Conservation (phyloP, 345 rosid species). For the Syzygium jambos region DNA sequence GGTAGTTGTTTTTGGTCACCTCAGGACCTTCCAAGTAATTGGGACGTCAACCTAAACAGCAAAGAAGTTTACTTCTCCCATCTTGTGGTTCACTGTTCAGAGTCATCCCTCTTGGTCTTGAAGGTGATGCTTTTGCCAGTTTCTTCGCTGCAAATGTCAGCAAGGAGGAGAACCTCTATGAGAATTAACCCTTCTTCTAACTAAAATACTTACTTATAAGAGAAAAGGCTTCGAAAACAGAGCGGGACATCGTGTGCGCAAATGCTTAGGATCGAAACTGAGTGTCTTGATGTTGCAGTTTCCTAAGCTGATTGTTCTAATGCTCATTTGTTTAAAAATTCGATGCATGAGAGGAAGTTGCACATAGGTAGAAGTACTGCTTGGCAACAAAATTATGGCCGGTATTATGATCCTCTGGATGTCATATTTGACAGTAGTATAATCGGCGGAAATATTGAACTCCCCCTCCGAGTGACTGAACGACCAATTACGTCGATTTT, state of each 20-base stretch:
- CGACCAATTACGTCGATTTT: neutral
- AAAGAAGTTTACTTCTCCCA: slow-evolving; percentile 23
- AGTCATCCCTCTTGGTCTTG: slow-evolving; percentile 32
- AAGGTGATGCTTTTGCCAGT: slow-evolving; percentile 28
- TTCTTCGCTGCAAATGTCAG: slow-evolving; percentile 35
- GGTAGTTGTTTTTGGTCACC: neutral
- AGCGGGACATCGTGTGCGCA: neutral
- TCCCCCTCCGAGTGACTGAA: neutral
- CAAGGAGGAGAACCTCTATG: neutral
- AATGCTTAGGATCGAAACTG: neutral
- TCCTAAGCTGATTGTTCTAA: neutral
- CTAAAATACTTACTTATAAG: neutral
- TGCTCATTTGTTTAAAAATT: neutral
- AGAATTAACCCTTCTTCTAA: neutral
- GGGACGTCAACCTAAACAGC: slow-evolving; percentile 36
- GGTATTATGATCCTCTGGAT: neutral
- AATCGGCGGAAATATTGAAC: neutral
- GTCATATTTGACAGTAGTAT: neutral
- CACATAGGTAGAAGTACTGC: neutral
- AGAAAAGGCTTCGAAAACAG: neutral
- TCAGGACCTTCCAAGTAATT: neutral
- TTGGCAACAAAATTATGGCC: neutral
- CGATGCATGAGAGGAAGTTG: neutral
- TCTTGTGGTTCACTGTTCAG: slow-evolving; percentile 21
- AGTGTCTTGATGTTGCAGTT: neutral